Conservation (phyloP, 129 eudicot species). For the Cynara cardunculus region DNA sequence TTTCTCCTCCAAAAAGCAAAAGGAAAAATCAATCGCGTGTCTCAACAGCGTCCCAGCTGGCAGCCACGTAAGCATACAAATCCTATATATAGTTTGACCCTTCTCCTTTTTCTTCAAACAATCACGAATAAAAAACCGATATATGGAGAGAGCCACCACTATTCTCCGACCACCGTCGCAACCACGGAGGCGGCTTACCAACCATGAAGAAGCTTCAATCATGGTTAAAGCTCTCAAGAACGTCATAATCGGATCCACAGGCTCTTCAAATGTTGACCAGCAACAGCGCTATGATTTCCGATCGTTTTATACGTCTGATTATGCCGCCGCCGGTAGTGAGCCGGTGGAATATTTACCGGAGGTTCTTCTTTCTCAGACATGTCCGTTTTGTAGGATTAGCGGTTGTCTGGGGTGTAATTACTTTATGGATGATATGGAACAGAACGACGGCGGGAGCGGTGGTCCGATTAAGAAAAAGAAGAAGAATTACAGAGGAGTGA, state of each 20-base stretch:
- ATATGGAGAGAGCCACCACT: constrained; percentile 20
- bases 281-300: background rate
- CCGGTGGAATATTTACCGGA: background rate
- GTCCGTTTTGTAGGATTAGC: constrained; percentile 42
- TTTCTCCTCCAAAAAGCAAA: too few species aligned
- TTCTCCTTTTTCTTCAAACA: too few species aligned
- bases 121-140: too few species aligned
- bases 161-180: background rate
- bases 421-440: constrained; percentile 16
- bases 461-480: constrained; percentile 41
- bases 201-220: constrained; percentile 42
- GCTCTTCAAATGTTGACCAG: background rate
- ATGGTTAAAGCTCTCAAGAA: constrained; percentile 52
- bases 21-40: constrained; percentile 13
- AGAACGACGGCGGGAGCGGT: background rate
- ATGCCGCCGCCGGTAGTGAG: background rate
- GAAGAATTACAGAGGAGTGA: constrained; percentile 61
- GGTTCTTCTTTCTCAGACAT: constrained; percentile 28
- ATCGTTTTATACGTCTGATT: background rate
- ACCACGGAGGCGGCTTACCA: constrained; percentile 28
- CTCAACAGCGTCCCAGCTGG: constrained; percentile 21
- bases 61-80: background rate
- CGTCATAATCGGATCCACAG: constrained; percentile 36
- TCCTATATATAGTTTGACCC: background rate
- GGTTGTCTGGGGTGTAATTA: constrained; percentile 71